Conservation (phyloP, 805 yeast species). For the Pichia phayaonensis region DNA sequence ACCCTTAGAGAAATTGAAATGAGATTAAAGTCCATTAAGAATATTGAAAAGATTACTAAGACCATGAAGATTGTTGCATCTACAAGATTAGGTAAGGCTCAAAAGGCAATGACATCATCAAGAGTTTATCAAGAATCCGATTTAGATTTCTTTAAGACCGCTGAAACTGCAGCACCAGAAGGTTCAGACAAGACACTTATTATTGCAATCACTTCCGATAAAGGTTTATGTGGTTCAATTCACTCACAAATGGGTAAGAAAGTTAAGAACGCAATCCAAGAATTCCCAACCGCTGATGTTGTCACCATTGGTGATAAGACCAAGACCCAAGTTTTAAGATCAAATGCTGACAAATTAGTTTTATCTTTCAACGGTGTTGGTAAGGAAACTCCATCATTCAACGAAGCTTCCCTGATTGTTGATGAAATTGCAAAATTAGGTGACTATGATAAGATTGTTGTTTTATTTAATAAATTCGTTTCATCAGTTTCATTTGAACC, state of each 20-base stretch:
- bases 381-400: conserved; percentile 92
- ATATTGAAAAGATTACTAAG: conserved; percentile 98
- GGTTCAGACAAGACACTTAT: conserved; percentile 55
- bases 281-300: conserved; percentile 62
- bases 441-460: conserved; percentile 68
- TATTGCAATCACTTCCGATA: conserved; percentile 89
- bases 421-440: conserved; percentile 70
- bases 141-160: conserved; percentile 65
- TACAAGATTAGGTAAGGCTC: conserved; percentile 91
- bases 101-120: conserved; percentile 85
- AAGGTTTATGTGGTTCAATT: conserved; percentile 98
- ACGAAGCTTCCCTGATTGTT: conserved; percentile 81
- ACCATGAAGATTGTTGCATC: conserved; percentile 99
- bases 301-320: conserved; percentile 93
- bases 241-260: conserved; percentile 92
- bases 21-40: conserved; percentile 96
- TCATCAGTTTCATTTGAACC: conserved; percentile 91
- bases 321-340: conserved; percentile 82
- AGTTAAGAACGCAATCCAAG: conserved; percentile 61
- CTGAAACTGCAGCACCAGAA: conserved; percentile 62
- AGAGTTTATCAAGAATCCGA: conserved; percentile 80
- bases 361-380: conserved; percentile 87
- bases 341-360: conserved; percentile 59
- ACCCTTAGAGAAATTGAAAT: conserved; percentile 97
- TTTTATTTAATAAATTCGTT: conserved; percentile 81